Conservation (phyloP, 2,329 filamentous ascomycete genomes). For the Aspergillus ruber region DNA sequence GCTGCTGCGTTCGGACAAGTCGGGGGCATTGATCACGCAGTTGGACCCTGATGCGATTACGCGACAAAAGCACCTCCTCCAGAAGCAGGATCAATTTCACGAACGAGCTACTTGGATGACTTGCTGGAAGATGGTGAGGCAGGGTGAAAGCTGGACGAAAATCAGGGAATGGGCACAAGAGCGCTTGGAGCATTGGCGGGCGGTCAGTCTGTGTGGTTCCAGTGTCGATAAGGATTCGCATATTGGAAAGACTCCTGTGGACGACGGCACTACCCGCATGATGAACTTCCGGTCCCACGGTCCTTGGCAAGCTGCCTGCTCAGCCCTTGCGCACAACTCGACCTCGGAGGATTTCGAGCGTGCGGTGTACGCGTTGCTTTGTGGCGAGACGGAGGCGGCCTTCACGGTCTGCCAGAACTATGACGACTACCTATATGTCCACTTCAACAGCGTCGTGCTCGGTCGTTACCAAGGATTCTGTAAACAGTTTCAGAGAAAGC, state of each 20-base stretch:
- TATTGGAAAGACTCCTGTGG: slow-evolving; percentile 24
- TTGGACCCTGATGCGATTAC: slow-evolving; percentile 86
- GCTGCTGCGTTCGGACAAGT: slow-evolving; percentile 52
- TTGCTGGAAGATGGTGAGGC: slow-evolving; percentile 87
- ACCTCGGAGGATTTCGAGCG: slow-evolving; percentile 71
- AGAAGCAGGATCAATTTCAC: slow-evolving; percentile 78
- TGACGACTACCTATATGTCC: slow-evolving; percentile 81
- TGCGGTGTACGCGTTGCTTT: slow-evolving; percentile 85
- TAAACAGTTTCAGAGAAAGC: slow-evolving; percentile 36
- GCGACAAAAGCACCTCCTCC: slow-evolving; percentile 68
- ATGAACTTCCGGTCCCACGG: slow-evolving; percentile 36
- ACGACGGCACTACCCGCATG: slow-evolving; percentile 35
- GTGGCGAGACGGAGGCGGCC: slow-evolving; percentile 73
- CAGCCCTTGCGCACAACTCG: slow-evolving; percentile 51
- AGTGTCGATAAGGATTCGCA: slow-evolving; percentile 24
- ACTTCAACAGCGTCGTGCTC: slow-evolving; percentile 79
- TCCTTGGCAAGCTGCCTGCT: slow-evolving; percentile 33
- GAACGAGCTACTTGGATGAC: slow-evolving; percentile 87
- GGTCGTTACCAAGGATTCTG: slow-evolving; percentile 69
- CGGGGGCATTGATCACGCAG: slow-evolving; percentile 69
- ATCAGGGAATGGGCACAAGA: slow-evolving; percentile 83
- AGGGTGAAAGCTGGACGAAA: slow-evolving; percentile 66
- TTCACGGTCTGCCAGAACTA: slow-evolving; percentile 69
- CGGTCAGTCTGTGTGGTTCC: slow-evolving; percentile 67
- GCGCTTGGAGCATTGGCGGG: slow-evolving; percentile 82